Evolutionary conservation across 352 stramenopile species (phyloP), one percentile per base, ranked within the genome.

Genomic region (Phytophthora meadii): DNA sequence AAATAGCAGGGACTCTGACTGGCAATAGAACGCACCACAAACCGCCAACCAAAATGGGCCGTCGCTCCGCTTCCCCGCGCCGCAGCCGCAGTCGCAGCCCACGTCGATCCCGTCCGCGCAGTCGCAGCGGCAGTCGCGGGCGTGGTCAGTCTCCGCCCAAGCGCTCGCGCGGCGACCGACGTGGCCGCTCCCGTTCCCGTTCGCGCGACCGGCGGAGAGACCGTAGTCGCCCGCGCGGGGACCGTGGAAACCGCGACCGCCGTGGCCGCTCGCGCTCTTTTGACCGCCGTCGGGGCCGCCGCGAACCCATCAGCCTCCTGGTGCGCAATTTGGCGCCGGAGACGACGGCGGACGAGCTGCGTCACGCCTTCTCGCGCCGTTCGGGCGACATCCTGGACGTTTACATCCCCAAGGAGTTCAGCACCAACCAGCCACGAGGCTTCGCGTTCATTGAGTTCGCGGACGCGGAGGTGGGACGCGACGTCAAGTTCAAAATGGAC

Each of bases 391-490:
- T 90, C 42, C 72, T 78, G 24, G 81, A 90, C 54, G 77, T 88
- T 15, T 88, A 90, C 65, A 77, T 90, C 41, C 81, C 81, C 19
- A 87, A 87, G 59, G 81, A 90, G 49, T 86, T 71, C 57, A 63
- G 56, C 51, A 73, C 72, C 4, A 89, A 76, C 40, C 79, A 85
- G 24, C 81, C 79, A 2, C 69, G 87, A 27, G 89, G 89, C 14
- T 97, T 96, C 69, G 90, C 85, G 0, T 93, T 93, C 65, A 88
- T 93, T 24, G 85, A 93, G 76, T 91, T 93, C 58, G 63, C 61
- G 4, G 85, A 93, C 50, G 68, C 72, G 28, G 79, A 71, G 19
- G 77, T 90, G n/a, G 85, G 79, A 3, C 72, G 85, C 11, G 81
- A 90, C 27, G 68, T 90, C 36, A 93, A 93, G 74, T 76, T 83